Conservation (phyloP, 2,329 filamentous ascomycete genomes). For the Aspergillus persii region DNA sequence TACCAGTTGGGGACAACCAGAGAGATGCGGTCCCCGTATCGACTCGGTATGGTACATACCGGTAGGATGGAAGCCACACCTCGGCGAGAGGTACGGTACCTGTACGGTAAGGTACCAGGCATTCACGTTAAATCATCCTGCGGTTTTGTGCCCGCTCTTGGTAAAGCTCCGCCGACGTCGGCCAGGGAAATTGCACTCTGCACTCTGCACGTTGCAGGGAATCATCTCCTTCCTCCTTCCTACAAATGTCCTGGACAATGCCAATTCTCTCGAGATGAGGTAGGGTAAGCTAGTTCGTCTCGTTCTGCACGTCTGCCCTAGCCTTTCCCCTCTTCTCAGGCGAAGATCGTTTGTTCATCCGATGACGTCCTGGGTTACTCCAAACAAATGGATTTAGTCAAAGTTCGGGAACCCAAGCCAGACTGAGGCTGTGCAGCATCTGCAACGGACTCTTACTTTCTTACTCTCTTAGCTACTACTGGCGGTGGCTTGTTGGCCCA, state of each 20-base stretch:
- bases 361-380: conserved; percentile 12
- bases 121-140: too few species aligned
- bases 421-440: conserved; percentile 32
- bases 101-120: too few species aligned
- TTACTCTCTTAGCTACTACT: background rate
- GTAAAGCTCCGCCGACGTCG: background rate
- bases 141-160: too few species aligned
- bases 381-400: conserved; percentile 5
- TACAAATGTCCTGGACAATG: too few species aligned
- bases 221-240: too few species aligned
- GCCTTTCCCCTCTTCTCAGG: background rate
- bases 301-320: background rate
- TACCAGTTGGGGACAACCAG: conserved; percentile 12
- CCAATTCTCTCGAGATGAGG: too few species aligned
- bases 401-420: conserved; percentile 15
- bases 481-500: background rate
- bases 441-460: conserved; percentile 1
- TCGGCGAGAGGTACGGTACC: too few species aligned
- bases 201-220: too few species aligned
- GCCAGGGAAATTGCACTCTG: background rate
- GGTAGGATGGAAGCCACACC: too few species aligned
- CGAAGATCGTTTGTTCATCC: conserved; percentile 9
- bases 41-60: background rate
- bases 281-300: too few species aligned
- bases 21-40: background rate